Percentiles rank a stretch among this genome's conserved stretches.
Evolutionary conservation across 2,329 filamentous ascomycete species (phyloP).

Genomic region (Chaetomium sp.): DNA sequence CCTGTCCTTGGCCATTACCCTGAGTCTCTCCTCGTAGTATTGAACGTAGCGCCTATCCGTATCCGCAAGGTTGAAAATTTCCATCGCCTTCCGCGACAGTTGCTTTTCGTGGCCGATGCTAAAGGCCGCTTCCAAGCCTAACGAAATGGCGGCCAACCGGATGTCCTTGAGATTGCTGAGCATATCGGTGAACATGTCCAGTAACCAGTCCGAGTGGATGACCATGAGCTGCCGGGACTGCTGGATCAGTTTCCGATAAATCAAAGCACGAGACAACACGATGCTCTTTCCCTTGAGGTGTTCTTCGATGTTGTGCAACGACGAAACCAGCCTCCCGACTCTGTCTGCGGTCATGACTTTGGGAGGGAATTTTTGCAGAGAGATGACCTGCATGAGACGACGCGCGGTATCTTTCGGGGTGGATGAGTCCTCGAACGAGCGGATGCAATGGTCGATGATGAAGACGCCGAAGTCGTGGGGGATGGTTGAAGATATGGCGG

Average conservation of each 20-base stretch:
- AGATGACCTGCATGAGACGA: constrained; percentile 73
- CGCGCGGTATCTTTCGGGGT: constrained; percentile 72
- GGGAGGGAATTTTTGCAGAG: constrained; percentile 68
- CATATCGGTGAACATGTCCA: constrained; percentile 75
- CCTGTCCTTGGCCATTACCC: constrained; percentile 59
- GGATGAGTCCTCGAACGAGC: constrained; percentile 60
- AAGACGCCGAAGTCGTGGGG: constrained; percentile 73
- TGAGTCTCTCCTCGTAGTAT: constrained; percentile 61
- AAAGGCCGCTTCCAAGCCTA: constrained; percentile 66
- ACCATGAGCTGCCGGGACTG: constrained; percentile 68
- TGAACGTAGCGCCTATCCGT: constrained; percentile 61
- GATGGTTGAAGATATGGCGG: constrained; percentile 62
- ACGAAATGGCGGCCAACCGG: constrained; percentile 63
- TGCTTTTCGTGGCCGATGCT: constrained; percentile 62
- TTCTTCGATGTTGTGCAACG: constrained; percentile 65
- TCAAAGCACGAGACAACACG: constrained; percentile 65
- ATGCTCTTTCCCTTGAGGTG: constrained; percentile 76
- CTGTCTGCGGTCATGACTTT: constrained; percentile 69
- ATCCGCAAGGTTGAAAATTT: constrained; percentile 53
- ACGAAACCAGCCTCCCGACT: constrained; percentile 62
- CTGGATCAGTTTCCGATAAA: constrained; percentile 71
- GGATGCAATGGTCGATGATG: constrained; percentile 74
- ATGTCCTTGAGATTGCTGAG: constrained; percentile 73
- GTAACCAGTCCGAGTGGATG: constrained; percentile 68
- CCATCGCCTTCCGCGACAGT: constrained; percentile 59